Evolutionary conservation across 2,329 filamentous ascomycete genomes (phyloP).

Genomic region (Exophiala phaeomuriformis): DNA sequence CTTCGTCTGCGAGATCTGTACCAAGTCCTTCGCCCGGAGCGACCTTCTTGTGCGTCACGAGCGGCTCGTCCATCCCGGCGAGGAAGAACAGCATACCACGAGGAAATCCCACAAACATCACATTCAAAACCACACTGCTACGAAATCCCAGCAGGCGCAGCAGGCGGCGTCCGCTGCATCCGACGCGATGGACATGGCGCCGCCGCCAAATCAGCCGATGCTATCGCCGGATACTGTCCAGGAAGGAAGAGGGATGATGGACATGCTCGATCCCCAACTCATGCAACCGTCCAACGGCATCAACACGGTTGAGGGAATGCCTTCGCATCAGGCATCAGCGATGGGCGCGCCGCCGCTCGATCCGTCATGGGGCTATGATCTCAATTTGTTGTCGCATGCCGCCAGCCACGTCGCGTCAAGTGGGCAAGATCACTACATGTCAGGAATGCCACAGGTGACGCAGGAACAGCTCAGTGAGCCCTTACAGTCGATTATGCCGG

Average conservation of each 20-base stretch:
- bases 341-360: constrained; percentile 42
- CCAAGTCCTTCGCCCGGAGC: constrained; percentile 44
- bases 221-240: constrained; percentile 33
- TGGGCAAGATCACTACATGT: constrained; percentile 32
- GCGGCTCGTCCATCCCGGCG: constrained; percentile 42
- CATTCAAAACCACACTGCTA: constrained; percentile 19
- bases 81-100: constrained; percentile 30
- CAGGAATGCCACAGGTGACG: constrained; percentile 20
- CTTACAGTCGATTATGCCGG: constrained; percentile 22
- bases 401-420: constrained; percentile 45
- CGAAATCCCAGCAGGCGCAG: constrained; percentile 9
- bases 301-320: constrained; percentile 32
- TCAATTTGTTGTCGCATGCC: constrained; percentile 44
- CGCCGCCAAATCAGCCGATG: constrained; percentile 29
- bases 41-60: constrained; percentile 46
- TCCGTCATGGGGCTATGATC: constrained; percentile 45
- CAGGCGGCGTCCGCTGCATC: constrained; percentile 11
- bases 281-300: constrained; percentile 34
- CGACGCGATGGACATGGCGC: constrained; percentile 25
- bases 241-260: constrained; percentile 39
- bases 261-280: constrained; percentile 39
- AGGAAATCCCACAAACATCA: constrained; percentile 26
- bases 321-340: constrained; percentile 33
- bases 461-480: constrained; percentile 26
- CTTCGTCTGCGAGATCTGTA: constrained; percentile 44